These are phyloP conservation scores for Corchorus capsularis DNA, from an alignment of 345 rosid species.

Conservation along the genomic window DNA sequence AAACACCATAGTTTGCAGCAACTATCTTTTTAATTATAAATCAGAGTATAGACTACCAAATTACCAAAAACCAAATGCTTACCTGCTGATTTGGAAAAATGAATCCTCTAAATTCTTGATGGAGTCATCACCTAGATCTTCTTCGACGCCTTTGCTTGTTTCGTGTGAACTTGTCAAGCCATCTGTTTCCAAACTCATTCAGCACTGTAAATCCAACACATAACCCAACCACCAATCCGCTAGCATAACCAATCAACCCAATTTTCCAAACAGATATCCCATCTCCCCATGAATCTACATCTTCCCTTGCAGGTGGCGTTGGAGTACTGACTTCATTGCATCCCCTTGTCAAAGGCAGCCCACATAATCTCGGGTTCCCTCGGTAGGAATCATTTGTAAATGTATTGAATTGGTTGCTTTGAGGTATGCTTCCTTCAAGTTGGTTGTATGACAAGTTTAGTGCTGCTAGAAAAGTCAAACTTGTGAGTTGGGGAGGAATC, in stretches of 20 bases:
- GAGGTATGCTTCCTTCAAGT: constrained; percentile 30
- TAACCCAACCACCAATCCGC: background rate
- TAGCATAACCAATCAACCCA: background rate
- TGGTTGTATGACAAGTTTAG: constrained; percentile 41
- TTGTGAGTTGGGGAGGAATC: constrained; percentile 30
- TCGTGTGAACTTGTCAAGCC: background rate
- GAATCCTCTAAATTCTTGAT: background rate
- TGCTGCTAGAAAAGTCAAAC: constrained; percentile 25
- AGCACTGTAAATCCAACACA: background rate
- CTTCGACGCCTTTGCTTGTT: background rate
- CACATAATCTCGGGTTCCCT: constrained; percentile 35
- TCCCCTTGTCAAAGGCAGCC: constrained; percentile 7
- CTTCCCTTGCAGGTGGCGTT: background rate
- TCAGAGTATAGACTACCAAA: no score
- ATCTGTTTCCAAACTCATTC: background rate
- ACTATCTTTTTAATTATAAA: no score
- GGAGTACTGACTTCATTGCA: background rate
- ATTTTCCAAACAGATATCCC: background rate
- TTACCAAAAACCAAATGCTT: background rate
- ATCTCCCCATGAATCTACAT: constrained; percentile 2
- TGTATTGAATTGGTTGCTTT: constrained; percentile 23
- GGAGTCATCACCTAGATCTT: background rate
- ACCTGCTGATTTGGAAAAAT: background rate
- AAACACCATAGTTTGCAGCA: no score
- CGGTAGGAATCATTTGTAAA: constrained; percentile 21